A percentile compares a stretch with the other conserved stretches of the same genome.
Evolutionary conservation across 495 filamentous ascomycete species (phyloP).

Genomic region (Bryoglossum gracile): DNA sequence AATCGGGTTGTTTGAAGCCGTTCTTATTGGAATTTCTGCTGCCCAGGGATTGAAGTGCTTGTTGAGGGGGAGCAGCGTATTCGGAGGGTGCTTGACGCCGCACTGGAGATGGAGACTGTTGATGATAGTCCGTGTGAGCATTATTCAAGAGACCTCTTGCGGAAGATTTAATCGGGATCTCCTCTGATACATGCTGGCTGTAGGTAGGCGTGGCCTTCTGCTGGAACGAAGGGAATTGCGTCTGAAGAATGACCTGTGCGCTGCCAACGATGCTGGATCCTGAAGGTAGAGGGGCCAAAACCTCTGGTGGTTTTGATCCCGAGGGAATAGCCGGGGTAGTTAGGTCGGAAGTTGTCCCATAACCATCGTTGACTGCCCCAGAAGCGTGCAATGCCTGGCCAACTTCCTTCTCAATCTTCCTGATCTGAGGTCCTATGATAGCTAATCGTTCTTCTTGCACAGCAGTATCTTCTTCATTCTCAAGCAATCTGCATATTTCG

Average conservation of each 20-base stretch:
- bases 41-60: not conserved
- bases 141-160: not conserved
- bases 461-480: slow-evolving; percentile 12
- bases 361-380: slow-evolving; percentile 22
- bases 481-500: slow-evolving; percentile 8
- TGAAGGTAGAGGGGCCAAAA: not conserved
- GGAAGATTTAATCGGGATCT: not conserved
- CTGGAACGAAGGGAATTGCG: slow-evolving; percentile 30
- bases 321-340: not conserved
- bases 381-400: slow-evolving; percentile 13
- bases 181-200: not conserved
- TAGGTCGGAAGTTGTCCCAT: slow-evolving; percentile 11
- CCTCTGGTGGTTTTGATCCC: slow-evolving; percentile 7
- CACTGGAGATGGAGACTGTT: not conserved
- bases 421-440: slow-evolving; percentile 10
- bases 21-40: too few species aligned
- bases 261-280: slow-evolving; percentile 26
- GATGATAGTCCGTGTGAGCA: not conserved
- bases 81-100: not conserved
- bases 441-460: slow-evolving; percentile 9
- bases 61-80: too few species aligned
- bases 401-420: slow-evolving; percentile 15
- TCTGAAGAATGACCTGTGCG: slow-evolving; percentile 43
- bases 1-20: slow-evolving; percentile 17
- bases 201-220: not conserved